Evolutionary conservation across 2,329 filamentous ascomycete genomes (phyloP).

Genomic region (Pestalotiopsis fici): DNA sequence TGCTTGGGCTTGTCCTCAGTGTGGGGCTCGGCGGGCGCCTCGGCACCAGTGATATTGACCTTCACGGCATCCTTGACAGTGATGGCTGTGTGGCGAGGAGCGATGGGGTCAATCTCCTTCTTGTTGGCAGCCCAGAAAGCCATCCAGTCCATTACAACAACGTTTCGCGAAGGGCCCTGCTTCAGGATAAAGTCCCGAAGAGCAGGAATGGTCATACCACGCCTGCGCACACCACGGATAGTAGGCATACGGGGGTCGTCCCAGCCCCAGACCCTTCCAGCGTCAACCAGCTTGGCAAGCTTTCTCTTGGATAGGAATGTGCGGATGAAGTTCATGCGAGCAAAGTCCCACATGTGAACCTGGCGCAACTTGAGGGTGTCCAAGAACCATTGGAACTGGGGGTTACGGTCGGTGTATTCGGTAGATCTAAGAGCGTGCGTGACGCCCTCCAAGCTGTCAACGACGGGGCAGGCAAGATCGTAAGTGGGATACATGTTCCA

Average conservation of each 20-base stretch:
- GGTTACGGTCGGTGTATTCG: slow-evolving; percentile 85
- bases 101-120: slow-evolving; percentile 78
- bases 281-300: slow-evolving; percentile 79
- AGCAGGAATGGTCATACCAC: slow-evolving; percentile 77
- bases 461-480: slow-evolving; percentile 81
- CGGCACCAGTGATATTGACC: slow-evolving; percentile 68
- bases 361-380: slow-evolving; percentile 72
- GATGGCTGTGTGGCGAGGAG: slow-evolving; percentile 74
- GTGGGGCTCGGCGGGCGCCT: slow-evolving; percentile 62
- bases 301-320: slow-evolving; percentile 87
- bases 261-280: slow-evolving; percentile 78
- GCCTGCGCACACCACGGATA: slow-evolving; percentile 74
- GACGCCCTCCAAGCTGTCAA: slow-evolving; percentile 79
- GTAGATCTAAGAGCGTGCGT: slow-evolving; percentile 83
- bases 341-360: slow-evolving; percentile 85
- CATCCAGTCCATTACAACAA: slow-evolving; percentile 83
- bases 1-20: slow-evolving; percentile 82
- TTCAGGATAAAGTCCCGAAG: slow-evolving; percentile 83
- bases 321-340: slow-evolving; percentile 80
- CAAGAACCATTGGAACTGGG: slow-evolving; percentile 85
- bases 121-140: slow-evolving; percentile 75
- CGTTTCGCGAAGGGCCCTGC: slow-evolving; percentile 82
- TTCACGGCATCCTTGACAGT: slow-evolving; percentile 70
- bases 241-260: slow-evolving; percentile 87
- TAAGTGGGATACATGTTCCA: slow-evolving; percentile 91